Conservation (phyloP, 257 asterid species). For the Solanum dulcamara region DNA sequence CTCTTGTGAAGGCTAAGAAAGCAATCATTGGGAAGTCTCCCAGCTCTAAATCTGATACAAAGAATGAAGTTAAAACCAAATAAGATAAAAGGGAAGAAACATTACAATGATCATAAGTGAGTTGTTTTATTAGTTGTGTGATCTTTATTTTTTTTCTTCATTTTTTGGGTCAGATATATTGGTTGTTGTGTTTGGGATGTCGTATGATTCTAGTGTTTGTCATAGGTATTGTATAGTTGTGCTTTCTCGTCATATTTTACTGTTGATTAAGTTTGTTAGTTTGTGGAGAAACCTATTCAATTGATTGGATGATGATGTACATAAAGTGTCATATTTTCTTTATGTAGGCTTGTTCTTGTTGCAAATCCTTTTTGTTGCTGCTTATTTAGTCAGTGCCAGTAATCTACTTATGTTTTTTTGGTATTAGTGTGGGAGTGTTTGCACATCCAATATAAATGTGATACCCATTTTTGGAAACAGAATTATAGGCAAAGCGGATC, state of each 20-base stretch:
- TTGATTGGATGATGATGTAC: conserved; percentile 34
- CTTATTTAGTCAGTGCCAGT: no score
- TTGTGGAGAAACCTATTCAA: conserved; percentile 23
- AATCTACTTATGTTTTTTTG: no score
- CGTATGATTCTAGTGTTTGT: background rate
- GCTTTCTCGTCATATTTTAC: conserved; percentile 11
- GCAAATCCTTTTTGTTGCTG: background rate
- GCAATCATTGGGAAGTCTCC: conserved; percentile 77
- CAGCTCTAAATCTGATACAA: conserved; percentile 41
- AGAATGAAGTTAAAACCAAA: conserved; percentile 30
- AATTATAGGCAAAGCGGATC: background rate
- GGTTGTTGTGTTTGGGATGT: background rate
- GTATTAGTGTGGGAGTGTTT: background rate
- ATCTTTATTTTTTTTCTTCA: conserved; percentile 11
- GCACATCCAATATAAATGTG: background rate
- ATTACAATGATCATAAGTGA: background rate
- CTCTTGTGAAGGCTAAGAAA: conserved; percentile 85
- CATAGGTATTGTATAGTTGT: conserved; percentile 18
- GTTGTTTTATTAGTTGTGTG: conserved; percentile 32
- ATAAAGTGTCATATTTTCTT: conserved; percentile 13
- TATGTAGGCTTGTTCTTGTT: background rate
- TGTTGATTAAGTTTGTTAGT: conserved; percentile 36
- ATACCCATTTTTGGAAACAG: background rate
- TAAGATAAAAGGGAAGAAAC: conserved; percentile 1
- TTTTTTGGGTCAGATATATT: conserved; percentile 5